Conservation (phyloP, 148 eudicot species). For the Rhododendron vialii region DNA sequence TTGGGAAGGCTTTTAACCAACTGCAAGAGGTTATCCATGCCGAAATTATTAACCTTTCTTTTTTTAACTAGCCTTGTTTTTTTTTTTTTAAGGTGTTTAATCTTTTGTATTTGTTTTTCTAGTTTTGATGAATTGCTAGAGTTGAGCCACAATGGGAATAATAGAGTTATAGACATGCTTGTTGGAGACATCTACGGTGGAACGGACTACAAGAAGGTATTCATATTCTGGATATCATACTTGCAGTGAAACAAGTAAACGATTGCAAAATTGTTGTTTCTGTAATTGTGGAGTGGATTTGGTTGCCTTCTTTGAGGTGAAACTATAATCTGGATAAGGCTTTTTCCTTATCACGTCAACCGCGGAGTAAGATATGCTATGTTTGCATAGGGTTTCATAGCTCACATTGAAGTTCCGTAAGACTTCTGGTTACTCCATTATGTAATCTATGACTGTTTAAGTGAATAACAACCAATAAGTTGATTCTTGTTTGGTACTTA, state of each 20-base stretch:
- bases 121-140: slow-evolving; percentile 93
- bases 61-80: background rate
- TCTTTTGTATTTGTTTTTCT: slow-evolving; percentile 11
- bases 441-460: background rate
- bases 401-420: background rate
- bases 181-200: slow-evolving; percentile 99
- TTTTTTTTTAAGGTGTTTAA: background rate
- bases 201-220: slow-evolving; percentile 82
- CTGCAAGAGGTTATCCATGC: slow-evolving; percentile 71
- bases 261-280: background rate
- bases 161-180: slow-evolving; percentile 88
- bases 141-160: slow-evolving; percentile 90
- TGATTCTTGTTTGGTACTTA: background rate
- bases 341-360: background rate
- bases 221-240: background rate
- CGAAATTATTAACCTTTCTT: background rate
- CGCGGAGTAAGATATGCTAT: background rate
- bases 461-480: background rate
- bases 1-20: slow-evolving; percentile 83
- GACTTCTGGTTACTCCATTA: background rate
- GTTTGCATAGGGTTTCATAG: background rate
- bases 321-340: background rate
- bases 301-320: background rate
- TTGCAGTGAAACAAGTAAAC: slow-evolving; percentile 8
- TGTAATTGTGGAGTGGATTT: background rate